Conservation (phyloP, 176 grass and related monocot genomes). For the Rhynchospora pubera region DNA sequence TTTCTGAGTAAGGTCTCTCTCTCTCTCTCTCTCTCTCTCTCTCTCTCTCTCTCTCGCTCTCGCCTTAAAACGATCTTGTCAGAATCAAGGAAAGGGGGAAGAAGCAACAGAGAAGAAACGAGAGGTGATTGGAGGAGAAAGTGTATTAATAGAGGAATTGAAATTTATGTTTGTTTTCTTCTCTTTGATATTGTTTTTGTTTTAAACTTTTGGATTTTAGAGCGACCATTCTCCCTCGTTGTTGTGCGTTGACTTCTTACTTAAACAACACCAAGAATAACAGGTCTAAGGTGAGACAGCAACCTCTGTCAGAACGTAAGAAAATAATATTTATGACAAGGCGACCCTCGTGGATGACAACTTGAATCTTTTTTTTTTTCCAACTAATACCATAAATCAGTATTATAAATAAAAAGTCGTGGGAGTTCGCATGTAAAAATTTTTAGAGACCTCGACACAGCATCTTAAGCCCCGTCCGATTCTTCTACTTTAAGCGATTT, state of each 20-base stretch:
- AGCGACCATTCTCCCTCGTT: conserved; percentile 3
- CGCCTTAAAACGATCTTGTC: background rate
- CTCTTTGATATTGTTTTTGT: background rate
- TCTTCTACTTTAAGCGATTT: too few relatives aligned
- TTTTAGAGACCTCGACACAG: too few relatives aligned
- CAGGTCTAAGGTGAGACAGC: conserved; percentile 4
- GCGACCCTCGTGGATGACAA: background rate
- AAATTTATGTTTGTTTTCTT: background rate
- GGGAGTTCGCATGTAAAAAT: too few relatives aligned
- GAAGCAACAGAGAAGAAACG: conserved; percentile 1
- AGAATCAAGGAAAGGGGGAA: background rate
- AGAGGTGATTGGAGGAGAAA: background rate
- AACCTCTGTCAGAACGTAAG: background rate
- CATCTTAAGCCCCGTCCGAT: too few relatives aligned
- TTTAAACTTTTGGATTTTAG: background rate
- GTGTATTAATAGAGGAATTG: background rate
- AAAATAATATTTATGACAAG: background rate
- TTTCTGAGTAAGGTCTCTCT: background rate
- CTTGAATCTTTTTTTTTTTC: background rate
- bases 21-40: background rate
- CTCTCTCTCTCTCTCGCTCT: background rate
- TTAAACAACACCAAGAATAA: background rate
- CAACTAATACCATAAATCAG: background rate
- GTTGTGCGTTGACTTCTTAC: conserved; percentile 1
- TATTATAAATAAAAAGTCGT: too few relatives aligned